Conservation (phyloP, 2,329 filamentous ascomycete genomes). For the Hansfordia pulvinata region DNA sequence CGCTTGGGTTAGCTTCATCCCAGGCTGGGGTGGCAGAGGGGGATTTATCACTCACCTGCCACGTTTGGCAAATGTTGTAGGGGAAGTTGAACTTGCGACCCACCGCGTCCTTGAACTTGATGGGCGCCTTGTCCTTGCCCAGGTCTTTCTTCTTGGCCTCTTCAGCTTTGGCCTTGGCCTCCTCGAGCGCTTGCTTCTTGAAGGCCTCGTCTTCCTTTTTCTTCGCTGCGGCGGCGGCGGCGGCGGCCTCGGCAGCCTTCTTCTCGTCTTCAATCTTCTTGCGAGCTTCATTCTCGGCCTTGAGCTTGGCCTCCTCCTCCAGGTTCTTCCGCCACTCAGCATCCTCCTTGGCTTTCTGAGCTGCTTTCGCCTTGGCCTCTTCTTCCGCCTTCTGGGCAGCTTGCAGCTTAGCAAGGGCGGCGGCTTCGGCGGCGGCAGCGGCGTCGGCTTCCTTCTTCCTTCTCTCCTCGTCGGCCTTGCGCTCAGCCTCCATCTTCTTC, state of each 20-base stretch:
- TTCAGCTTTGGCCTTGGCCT: conserved; percentile 29
- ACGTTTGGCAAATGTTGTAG: conserved; percentile 71
- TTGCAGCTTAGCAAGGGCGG: conserved; percentile 8
- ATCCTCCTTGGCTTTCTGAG: conserved; percentile 12
- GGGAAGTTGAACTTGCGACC: conserved; percentile 89
- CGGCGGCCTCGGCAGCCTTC: conserved; percentile 20
- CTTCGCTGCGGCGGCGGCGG: conserved; percentile 35
- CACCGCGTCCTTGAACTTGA: conserved; percentile 85
- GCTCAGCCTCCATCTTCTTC: conserved; percentile 23
- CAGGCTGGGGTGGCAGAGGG: conserved; percentile 2
- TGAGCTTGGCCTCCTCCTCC: conserved; percentile 19
- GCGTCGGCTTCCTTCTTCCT: conserved; percentile 15
- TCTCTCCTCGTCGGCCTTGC: conserved; percentile 29
- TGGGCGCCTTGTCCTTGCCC: conserved; percentile 54
- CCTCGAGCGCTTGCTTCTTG: conserved; percentile 32
- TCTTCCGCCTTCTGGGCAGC: neutral
- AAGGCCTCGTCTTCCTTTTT: conserved; percentile 43
- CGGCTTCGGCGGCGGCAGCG: conserved; percentile 14
- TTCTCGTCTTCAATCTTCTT: conserved; percentile 26
- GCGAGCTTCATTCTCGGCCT: conserved; percentile 24
- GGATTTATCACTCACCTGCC: conserved; percentile 56
- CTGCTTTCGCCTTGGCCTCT: conserved; percentile 3
- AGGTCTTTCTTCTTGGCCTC: conserved; percentile 29
- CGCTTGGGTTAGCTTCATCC: conserved; percentile 10
- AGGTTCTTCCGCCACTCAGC: conserved; percentile 11